These are phyloP conservation scores for Malassezia vespertilionis DNA, from an alignment of 1,284 basidiomycete species.

Conservation along the genomic window DNA sequence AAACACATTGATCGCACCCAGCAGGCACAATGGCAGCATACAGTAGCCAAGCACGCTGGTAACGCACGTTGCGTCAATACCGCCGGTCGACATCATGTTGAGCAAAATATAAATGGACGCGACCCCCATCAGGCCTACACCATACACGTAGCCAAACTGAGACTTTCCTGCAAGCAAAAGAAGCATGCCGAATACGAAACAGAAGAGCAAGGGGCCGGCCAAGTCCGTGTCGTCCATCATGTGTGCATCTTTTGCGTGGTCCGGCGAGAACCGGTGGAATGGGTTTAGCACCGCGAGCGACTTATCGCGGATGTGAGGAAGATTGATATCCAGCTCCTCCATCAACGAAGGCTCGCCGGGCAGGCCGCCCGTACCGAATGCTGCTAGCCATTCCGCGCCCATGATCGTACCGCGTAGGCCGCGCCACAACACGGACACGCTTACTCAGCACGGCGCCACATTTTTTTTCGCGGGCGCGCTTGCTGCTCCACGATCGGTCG, in stretches of 20 bases:
- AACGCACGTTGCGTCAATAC: slow-evolving; percentile 91
- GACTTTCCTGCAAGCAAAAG: slow-evolving; percentile 64
- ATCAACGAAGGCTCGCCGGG: slow-evolving; percentile 44
- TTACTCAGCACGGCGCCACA: slow-evolving; percentile 2
- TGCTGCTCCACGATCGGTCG: neutral
- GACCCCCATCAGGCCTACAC: slow-evolving; percentile 85
- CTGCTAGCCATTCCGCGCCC: slow-evolving; percentile 18
- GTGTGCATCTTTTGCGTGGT: slow-evolving; percentile 57
- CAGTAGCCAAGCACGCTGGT: slow-evolving; percentile 95
- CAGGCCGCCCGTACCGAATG: slow-evolving; percentile 45
- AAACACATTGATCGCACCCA: slow-evolving; percentile 77
- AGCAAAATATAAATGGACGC: slow-evolving; percentile 88
- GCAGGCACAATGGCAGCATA: slow-evolving; percentile 89
- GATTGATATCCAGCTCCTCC: slow-evolving; percentile 81
- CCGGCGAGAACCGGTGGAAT: slow-evolving; percentile 57
- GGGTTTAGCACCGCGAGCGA: slow-evolving; percentile 92
- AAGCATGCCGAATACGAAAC: slow-evolving; percentile 57
- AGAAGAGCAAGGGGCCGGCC: slow-evolving; percentile 88
- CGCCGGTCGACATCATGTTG: slow-evolving; percentile 91
- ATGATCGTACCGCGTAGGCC: neutral
- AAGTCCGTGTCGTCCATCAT: slow-evolving; percentile 99
- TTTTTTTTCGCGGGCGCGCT: slow-evolving; percentile 5
- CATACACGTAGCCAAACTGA: slow-evolving; percentile 98
- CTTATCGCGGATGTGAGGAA: slow-evolving; percentile 85
- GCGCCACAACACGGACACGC: no score